These are phyloP conservation scores for Colletotrichum truncatum DNA, from an alignment of 2,329 filamentous ascomycete species.

Conservation along the genomic window DNA sequence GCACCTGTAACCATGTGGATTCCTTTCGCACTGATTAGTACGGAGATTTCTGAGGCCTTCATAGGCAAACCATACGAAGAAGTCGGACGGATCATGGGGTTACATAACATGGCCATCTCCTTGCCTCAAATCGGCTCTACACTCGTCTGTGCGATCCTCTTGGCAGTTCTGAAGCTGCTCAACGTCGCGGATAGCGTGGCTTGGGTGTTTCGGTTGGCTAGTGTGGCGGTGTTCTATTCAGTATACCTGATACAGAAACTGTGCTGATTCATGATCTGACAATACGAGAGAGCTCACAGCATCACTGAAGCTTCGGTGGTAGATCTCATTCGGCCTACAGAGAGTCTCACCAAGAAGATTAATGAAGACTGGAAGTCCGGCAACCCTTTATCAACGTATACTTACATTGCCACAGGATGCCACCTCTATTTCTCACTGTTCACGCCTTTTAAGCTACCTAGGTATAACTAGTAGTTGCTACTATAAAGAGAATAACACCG, in stretches of 20 bases:
- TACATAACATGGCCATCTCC: neutral
- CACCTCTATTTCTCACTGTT: no score
- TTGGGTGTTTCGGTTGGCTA: neutral
- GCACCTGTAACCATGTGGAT: neutral
- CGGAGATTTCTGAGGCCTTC: neutral
- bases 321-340: no score
- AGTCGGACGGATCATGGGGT: neutral
- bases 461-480: no score
- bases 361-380: no score
- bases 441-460: no score
- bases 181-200: neutral
- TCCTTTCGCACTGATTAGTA: neutral
- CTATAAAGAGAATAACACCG: no score
- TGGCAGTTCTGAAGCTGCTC: neutral
- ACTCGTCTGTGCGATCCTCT: neutral
- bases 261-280: no score
- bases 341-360: no score
- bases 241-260: neutral
- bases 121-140: neutral
- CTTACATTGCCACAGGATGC: no score
- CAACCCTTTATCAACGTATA: no score
- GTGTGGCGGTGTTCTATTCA: neutral
- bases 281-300: no score
- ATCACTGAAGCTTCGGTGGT: no score
- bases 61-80: neutral